Percentiles rank a stretch among this genome's conserved stretches.
Evolutionary conservation across 805 yeast genomes (phyloP).

Genomic region (Kuraishia floccosa): DNA sequence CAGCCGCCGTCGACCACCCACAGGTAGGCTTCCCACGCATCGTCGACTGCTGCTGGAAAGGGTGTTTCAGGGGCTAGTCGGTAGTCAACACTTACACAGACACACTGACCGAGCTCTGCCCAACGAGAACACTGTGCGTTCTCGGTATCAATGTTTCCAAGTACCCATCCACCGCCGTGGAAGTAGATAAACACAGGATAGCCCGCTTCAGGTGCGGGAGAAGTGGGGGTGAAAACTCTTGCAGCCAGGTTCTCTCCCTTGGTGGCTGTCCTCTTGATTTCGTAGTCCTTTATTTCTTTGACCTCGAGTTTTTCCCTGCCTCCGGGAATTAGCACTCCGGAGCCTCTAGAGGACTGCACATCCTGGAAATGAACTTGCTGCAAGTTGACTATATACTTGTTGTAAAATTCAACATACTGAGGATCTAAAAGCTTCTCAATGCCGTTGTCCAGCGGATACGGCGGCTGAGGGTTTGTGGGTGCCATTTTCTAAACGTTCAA

Average conservation of each 20-base stretch:
- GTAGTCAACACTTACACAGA: slow-evolving; percentile 37
- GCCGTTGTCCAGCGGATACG: too few relatives aligned
- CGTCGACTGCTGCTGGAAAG: slow-evolving; percentile 36
- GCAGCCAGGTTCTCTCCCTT: slow-evolving; percentile 10
- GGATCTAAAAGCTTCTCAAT: too few relatives aligned
- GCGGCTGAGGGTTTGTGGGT: too few relatives aligned
- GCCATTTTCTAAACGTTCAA: too few relatives aligned
- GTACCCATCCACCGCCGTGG: slow-evolving; percentile 36
- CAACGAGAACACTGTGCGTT: slow-evolving; percentile 29
- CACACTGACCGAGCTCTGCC: slow-evolving; percentile 21
- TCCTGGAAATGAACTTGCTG: slow-evolving; percentile 12
- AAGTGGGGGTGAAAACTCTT: slow-evolving; percentile 27
- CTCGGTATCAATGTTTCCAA: slow-evolving; percentile 27
- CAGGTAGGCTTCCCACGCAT: slow-evolving; percentile 24
- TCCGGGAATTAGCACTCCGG: slow-evolving; percentile 18
- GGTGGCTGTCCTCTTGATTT: slow-evolving; percentile 21
- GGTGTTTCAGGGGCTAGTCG: slow-evolving; percentile 38
- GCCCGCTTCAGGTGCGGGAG: slow-evolving; percentile 21
- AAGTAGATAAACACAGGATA: slow-evolving; percentile 26
- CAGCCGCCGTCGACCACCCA: slow-evolving; percentile 16
- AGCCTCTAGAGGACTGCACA: slow-evolving; percentile 3
- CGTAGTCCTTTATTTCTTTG: slow-evolving; percentile 17
- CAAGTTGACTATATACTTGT: slow-evolving; percentile 10
- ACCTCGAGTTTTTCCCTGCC: slow-evolving; percentile 19
- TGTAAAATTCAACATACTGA: slow-evolving; percentile 24